A percentile compares a stretch with the other conserved stretches of the same genome.
These are phyloP conservation scores for Suillus weaverae DNA, from an alignment of 768 basidiomycete genomes.

Conservation along the genomic window DNA sequence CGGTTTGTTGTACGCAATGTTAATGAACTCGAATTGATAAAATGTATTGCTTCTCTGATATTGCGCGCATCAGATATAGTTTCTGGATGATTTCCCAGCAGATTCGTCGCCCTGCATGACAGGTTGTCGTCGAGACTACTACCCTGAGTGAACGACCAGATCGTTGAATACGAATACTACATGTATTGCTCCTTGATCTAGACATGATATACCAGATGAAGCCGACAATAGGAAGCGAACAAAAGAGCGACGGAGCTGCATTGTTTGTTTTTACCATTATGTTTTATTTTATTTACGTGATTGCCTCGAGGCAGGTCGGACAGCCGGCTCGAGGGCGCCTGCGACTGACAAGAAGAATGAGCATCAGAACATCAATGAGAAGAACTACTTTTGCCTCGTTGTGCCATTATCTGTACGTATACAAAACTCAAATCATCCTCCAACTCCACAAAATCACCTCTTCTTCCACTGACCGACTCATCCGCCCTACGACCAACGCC, in stretches of 20 bases:
- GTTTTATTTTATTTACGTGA: slow-evolving; percentile 15
- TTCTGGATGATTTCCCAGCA: background rate
- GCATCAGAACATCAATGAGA: slow-evolving; percentile 8
- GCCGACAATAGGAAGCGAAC: slow-evolving; percentile 3
- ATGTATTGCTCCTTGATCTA: background rate
- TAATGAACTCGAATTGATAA: slow-evolving; percentile 3
- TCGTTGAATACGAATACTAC: background rate
- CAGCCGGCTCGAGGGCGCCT: background rate
- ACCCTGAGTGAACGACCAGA: background rate
- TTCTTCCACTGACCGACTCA: slow-evolving; percentile 10
- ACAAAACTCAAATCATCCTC: slow-evolving; percentile 15
- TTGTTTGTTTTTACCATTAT: slow-evolving; percentile 11
- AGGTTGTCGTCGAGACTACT: slow-evolving; percentile 7
- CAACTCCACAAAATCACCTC: slow-evolving; percentile 6
- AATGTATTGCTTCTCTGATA: slow-evolving; percentile 14
- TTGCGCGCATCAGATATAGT: slow-evolving; percentile 22
- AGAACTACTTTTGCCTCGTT: slow-evolving; percentile 11
- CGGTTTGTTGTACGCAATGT: background rate
- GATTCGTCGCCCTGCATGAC: slow-evolving; percentile 2
- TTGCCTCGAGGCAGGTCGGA: slow-evolving; percentile 29
- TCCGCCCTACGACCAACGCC: slow-evolving; percentile 19
- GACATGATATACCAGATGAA: background rate
- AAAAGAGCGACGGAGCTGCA: background rate
- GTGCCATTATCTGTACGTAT: slow-evolving; percentile 30
- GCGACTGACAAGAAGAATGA: background rate